Percentiles rank a stretch among this genome's conserved stretches.
Evolutionary conservation across 345 rosid genomes (phyloP).

Genomic region (Hibiscus tridactylites): DNA sequence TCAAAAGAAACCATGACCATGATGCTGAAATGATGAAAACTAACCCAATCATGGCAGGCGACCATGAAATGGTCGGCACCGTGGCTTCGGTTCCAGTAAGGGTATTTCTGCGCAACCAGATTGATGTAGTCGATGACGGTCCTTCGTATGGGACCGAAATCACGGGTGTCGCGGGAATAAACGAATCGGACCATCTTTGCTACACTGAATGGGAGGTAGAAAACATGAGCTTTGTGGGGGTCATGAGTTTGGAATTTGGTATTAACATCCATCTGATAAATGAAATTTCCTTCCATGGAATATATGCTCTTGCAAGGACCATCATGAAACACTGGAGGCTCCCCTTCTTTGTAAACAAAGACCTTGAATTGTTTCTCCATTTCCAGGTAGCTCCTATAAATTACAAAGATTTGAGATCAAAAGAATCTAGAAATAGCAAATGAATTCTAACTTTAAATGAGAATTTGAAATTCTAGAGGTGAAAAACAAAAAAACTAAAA

Average conservation of each 20-base stretch:
- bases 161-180: not conserved
- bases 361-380: constrained; percentile 82
- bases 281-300: constrained; percentile 66
- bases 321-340: not conserved
- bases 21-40: not conserved
- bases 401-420: not conserved
- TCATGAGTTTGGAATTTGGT: not conserved
- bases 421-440: not conserved
- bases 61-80: constrained; percentile 37
- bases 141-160: not conserved
- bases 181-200: constrained; percentile 1
- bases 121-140: not conserved
- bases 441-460: too few relatives aligned
- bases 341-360: constrained; percentile 28
- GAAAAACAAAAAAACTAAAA: too few relatives aligned
- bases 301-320: constrained; percentile 22
- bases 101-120: not conserved
- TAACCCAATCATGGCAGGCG: constrained; percentile 13
- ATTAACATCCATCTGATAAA: not conserved
- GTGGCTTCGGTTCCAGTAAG: constrained; percentile 24
- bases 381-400: constrained; percentile 41
- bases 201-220: not conserved
- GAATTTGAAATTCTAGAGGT: too few relatives aligned
- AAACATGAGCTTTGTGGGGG: not conserved
- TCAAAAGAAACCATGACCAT: not conserved